Percentiles rank a stretch among this genome's conserved stretches.
phyloP scores from a whole-genome alignment of 768 basidiomycete genomes.

The Baorangia bicolor region DNA sequence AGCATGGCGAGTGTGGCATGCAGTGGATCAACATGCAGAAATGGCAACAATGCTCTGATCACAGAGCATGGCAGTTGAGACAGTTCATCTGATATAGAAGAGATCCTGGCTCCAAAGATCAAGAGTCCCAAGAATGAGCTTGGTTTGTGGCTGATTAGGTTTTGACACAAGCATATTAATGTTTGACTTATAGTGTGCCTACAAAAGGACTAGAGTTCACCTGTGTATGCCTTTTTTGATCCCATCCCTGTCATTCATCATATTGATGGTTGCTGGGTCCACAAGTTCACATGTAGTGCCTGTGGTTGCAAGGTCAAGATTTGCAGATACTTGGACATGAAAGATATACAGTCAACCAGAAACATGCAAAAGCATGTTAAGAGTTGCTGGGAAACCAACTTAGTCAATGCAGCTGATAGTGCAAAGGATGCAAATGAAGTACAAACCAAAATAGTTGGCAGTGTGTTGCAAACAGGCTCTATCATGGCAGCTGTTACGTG shows the following conservation, averaged over 20 bases:
- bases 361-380: conserved; percentile 32
- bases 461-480: background rate
- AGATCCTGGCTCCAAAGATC: too few species aligned
- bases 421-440: conserved; percentile 7
- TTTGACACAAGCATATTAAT: too few species aligned
- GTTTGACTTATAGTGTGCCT: background rate
- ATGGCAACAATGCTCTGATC: too few species aligned
- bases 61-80: too few species aligned
- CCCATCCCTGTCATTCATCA: conserved; percentile 20
- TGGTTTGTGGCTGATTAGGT: too few species aligned
- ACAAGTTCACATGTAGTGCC: conserved; percentile 31
- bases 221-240: conserved; percentile 38
- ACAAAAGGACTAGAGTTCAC: conserved; percentile 31
- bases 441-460: background rate
- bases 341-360: conserved; percentile 30
- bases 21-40: too few species aligned
- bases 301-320: conserved; percentile 19
- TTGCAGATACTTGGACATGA: conserved; percentile 22
- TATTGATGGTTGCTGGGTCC: conserved; percentile 19
- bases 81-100: too few species aligned
- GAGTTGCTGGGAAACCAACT: conserved; percentile 33
- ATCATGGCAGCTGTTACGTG: background rate
- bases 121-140: too few species aligned
- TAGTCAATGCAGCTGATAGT: conserved; percentile 5
- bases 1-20: too few species aligned